Evolutionary conservation across 176 grass and related monocot genomes (phyloP).

Genomic region (Avena atlantica): DNA sequence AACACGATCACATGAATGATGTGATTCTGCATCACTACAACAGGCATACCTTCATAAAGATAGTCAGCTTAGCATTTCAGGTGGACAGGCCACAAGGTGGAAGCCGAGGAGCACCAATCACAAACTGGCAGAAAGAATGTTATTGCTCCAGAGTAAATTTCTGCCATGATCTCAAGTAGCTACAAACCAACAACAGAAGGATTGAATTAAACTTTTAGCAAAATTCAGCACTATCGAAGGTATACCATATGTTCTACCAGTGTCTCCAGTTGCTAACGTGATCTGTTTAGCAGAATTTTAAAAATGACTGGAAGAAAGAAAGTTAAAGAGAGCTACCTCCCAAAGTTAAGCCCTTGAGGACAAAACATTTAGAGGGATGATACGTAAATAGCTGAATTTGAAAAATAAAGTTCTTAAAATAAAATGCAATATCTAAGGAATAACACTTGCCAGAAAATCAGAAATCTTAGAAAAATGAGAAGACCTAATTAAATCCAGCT

Average conservation of each 20-base stretch:
- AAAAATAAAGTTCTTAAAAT: not conserved
- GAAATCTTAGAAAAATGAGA: not conserved
- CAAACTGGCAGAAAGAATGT: slow-evolving; percentile 85
- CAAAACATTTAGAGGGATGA: slow-evolving; percentile 84
- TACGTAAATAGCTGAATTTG: slow-evolving; percentile 66
- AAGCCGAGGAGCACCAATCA: slow-evolving; percentile 68
- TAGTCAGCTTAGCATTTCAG: slow-evolving; percentile 72
- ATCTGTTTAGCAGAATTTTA: not conserved
- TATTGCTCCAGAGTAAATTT: slow-evolving; percentile 72
- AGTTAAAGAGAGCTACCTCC: slow-evolving; percentile 50
- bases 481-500: slow-evolving; percentile 82
- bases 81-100: slow-evolving; percentile 56
- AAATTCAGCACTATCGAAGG: slow-evolving; percentile 42
- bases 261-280: slow-evolving; percentile 55
- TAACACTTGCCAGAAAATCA: not conserved
- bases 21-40: not conserved
- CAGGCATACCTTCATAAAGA: slow-evolving; percentile 69
- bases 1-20: not conserved
- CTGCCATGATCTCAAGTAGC: slow-evolving; percentile 80
- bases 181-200: slow-evolving; percentile 40
- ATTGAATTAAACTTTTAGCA: not conserved
- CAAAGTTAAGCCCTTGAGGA: slow-evolving; percentile 79
- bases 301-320: slow-evolving; percentile 24
- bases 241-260: slow-evolving; percentile 81
- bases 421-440: not conserved